These are phyloP conservation scores for Trifolium dubium DNA, from an alignment of 306 rosid genomes.

Conservation along the genomic window DNA sequence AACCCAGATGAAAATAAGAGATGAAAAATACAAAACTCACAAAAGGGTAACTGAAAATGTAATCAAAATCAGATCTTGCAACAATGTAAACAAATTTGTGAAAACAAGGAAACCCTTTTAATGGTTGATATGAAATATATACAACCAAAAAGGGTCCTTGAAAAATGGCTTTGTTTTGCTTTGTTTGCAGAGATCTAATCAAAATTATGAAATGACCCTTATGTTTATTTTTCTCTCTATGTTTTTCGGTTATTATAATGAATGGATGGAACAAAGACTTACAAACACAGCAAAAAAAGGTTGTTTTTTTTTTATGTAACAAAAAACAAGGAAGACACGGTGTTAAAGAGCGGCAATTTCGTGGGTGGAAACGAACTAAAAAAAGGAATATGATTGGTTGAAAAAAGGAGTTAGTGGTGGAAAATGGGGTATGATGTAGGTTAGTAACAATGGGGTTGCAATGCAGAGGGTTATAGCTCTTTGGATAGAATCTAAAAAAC, in stretches of 20 bases:
- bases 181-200: background rate
- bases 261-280: background rate
- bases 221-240: background rate
- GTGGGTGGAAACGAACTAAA: background rate
- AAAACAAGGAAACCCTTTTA: background rate
- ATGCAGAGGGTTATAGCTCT: background rate
- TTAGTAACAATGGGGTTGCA: background rate
- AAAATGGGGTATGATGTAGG: background rate
- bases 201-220: background rate
- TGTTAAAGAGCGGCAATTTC: background rate
- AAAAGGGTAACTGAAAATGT: background rate
- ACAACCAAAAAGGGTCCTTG: slow-evolving; percentile 23
- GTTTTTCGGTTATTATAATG: background rate
- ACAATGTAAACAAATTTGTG: background rate
- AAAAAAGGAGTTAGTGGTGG: background rate
- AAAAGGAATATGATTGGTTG: background rate
- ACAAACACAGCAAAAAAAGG: background rate
- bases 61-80: background rate
- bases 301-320: too few relatives aligned
- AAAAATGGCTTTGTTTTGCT: background rate
- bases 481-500: background rate
- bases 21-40: background rate
- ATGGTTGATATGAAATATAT: background rate
- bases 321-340: background rate
- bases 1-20: background rate